These are phyloP conservation scores for Dactylellina leptospora DNA, from an alignment of 2,329 filamentous ascomycete genomes.

Conservation along the genomic window DNA sequence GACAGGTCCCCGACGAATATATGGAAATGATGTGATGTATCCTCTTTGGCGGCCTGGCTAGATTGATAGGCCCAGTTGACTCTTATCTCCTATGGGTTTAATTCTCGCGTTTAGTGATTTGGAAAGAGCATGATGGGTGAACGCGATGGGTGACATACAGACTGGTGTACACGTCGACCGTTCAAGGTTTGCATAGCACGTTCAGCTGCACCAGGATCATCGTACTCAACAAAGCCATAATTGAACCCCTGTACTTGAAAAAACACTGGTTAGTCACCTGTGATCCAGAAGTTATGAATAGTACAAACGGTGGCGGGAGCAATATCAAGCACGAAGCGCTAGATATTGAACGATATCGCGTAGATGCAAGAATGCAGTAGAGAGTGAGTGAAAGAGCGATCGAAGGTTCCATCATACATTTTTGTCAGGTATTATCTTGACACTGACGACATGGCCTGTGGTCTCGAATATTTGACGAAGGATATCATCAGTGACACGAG, in stretches of 20 bases:
- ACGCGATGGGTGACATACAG: conserved; percentile 68
- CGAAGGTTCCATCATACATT: conserved; percentile 72
- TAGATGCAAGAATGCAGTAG: neutral
- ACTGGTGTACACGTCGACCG: conserved; percentile 92
- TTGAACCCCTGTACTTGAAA: conserved; percentile 91
- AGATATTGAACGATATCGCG: neutral
- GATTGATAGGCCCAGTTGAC: conserved; percentile 99
- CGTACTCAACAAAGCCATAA: conserved; percentile 98
- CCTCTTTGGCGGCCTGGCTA: conserved; percentile 91
- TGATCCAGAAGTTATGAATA: too few relatives aligned
- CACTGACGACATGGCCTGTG: conserved; percentile 95
- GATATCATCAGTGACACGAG: conserved; percentile 93
- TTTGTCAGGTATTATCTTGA: conserved; percentile 99
- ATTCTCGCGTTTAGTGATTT: conserved; percentile 34
- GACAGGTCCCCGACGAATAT: conserved; percentile 98
- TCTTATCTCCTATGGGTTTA: conserved; percentile 82
- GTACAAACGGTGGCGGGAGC: too few relatives aligned
- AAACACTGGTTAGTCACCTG: conserved; percentile 7
- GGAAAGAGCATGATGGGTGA: conserved; percentile 6
- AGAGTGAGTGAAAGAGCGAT: neutral
- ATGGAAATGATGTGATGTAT: conserved; percentile 97
- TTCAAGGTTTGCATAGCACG: conserved; percentile 97
- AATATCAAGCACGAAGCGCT: too few relatives aligned
- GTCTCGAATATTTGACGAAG: conserved; percentile 98
- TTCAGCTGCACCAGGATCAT: conserved; percentile 94